These are phyloP conservation scores for Colletotrichum plurivorum DNA, from an alignment of 2,329 filamentous ascomycete genomes.

Conservation along the genomic window DNA sequence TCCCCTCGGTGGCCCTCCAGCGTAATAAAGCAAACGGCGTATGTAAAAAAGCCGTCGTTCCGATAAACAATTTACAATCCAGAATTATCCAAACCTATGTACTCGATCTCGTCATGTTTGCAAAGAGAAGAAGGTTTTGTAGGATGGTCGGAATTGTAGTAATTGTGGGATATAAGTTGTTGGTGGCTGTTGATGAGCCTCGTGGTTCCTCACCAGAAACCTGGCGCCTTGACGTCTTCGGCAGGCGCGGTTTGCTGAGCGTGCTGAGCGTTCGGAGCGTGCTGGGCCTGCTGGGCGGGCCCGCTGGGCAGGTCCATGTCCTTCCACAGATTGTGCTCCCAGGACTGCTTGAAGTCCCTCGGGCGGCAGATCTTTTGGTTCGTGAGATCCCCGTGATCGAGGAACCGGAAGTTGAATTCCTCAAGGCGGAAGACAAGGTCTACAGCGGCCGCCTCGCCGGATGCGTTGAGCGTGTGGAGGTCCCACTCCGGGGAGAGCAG, in stretches of 20 bases:
- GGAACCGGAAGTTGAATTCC: neutral
- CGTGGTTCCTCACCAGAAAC: slow-evolving; percentile 20
- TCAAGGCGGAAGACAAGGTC: neutral
- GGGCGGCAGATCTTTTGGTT: neutral
- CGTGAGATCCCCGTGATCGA: slow-evolving; percentile 9
- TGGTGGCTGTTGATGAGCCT: neutral
- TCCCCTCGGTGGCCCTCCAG: too few relatives aligned
- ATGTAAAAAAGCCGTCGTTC: neutral
- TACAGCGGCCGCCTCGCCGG: slow-evolving; percentile 9
- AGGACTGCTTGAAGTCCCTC: neutral
- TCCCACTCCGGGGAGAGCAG: neutral
- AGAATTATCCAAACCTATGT: neutral
- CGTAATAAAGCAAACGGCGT: too few relatives aligned
- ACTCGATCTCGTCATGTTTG: neutral
- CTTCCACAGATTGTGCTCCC: slow-evolving; percentile 24
- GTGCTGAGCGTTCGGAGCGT: too few relatives aligned
- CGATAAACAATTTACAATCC: neutral
- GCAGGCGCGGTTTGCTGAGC: too few relatives aligned
- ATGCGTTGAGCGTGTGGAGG: neutral
- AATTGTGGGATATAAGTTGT: neutral
- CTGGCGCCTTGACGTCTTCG: neutral
- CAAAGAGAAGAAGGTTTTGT: neutral
- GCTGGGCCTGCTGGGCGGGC: neutral
- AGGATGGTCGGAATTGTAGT: neutral
- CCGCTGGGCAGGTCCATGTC: neutral